Percentiles rank a stretch among this genome's conserved stretches.
Conservation (phyloP, 306 rosid species). For the Betula pendula region DNA sequence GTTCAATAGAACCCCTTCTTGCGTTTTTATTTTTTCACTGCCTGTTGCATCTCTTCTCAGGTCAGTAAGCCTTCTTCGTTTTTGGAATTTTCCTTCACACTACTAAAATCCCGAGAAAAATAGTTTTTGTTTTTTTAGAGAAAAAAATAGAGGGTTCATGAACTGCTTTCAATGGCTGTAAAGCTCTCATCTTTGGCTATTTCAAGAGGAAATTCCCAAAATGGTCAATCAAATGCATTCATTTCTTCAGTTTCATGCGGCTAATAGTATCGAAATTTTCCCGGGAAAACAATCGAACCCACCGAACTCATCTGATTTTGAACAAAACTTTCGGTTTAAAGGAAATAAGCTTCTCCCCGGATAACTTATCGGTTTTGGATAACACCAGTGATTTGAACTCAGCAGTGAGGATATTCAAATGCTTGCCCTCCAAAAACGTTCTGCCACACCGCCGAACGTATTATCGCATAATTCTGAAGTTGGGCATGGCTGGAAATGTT, state of each 20-base stretch:
- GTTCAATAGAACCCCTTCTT: neutral
- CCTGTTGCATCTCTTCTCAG: constrained; percentile 26
- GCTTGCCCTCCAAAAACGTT: constrained; percentile 71
- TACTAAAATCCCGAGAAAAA: neutral
- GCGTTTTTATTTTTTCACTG: neutral
- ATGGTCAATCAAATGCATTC: constrained; percentile 42
- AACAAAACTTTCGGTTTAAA: constrained; percentile 49
- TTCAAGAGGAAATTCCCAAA: constrained; percentile 48
- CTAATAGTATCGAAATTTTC: constrained; percentile 35
- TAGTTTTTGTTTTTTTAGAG: constrained; percentile 17
- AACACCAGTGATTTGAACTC: constrained; percentile 55
- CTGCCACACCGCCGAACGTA: constrained; percentile 58
- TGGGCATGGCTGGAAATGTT: constrained; percentile 73
- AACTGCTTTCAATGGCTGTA: constrained; percentile 53
- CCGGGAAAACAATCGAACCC: constrained; percentile 44
- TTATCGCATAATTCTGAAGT: constrained; percentile 54
- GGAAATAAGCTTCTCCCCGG: constrained; percentile 56
- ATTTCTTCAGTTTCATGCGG: constrained; percentile 50
- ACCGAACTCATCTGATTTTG: constrained; percentile 42
- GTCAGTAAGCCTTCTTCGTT: constrained; percentile 39
- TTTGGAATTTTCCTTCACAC: neutral
- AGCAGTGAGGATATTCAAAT: constrained; percentile 68
- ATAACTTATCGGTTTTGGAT: constrained; percentile 56
- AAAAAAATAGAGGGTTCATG: constrained; percentile 24
- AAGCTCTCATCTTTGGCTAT: constrained; percentile 53